A percentile compares a stretch with the other conserved stretches of the same genome.
Evolutionary conservation across 805 yeast genomes (phyloP).

Genomic region (Nakazawaea siamensis): DNA sequence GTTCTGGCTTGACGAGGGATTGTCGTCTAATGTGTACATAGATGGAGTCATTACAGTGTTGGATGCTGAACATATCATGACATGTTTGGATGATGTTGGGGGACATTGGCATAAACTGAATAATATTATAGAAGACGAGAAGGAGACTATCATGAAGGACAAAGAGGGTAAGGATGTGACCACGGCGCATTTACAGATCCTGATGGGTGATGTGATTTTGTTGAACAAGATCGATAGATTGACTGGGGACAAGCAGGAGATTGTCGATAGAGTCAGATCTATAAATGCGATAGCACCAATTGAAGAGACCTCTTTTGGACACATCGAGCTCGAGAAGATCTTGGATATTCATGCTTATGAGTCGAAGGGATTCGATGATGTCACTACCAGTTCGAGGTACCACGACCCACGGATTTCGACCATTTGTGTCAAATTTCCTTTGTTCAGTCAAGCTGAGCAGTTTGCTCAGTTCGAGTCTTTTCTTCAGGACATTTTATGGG

Average conservation of each 20-base stretch:
- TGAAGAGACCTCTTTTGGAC: constrained; percentile 64
- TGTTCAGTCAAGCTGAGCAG: constrained; percentile 25
- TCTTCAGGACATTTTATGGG: constrained; percentile 76
- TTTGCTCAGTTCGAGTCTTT: constrained; percentile 47
- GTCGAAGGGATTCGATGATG: constrained; percentile 16
- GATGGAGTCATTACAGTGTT: constrained; percentile 90
- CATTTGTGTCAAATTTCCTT: constrained; percentile 36
- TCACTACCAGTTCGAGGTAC: constrained; percentile 16
- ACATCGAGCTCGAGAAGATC: constrained; percentile 55
- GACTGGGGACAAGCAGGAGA: constrained; percentile 18
- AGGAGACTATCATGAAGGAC: constrained; percentile 17
- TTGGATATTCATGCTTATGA: constrained; percentile 79
- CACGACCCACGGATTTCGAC: constrained; percentile 53
- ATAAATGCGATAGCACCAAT: constrained; percentile 70
- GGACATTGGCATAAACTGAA: constrained; percentile 56
- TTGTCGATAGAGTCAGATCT: constrained; percentile 23
- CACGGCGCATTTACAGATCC: constrained; percentile 85
- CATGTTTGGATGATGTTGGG: constrained; percentile 62
- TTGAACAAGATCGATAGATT: constrained; percentile 68
- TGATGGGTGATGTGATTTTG: constrained; percentile 77
- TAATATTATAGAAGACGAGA: constrained; percentile 23
- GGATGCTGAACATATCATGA: constrained; percentile 60
- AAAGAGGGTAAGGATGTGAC: constrained; percentile 41
- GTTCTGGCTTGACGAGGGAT: constrained; percentile 96
- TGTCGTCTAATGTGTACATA: constrained; percentile 74